Percentiles rank a stretch among this genome's conserved stretches.
Conservation (phyloP, 2,329 filamentous ascomycete genomes). For the Monilinia vaccinii-corymbosi region DNA sequence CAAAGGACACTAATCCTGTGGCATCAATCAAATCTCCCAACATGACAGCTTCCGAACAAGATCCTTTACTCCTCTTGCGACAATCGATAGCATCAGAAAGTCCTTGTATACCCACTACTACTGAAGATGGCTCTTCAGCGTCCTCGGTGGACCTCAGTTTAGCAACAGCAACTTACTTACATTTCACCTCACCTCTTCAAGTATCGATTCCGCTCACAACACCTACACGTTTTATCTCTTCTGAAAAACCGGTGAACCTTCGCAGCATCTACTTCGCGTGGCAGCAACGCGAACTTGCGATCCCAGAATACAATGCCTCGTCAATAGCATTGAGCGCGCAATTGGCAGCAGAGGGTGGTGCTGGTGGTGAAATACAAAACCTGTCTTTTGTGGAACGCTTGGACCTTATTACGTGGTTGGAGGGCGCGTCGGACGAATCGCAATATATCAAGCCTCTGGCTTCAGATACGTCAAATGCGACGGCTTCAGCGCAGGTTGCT, state of each 20-base stretch:
- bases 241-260: slow-evolving; percentile 65
- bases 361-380: slow-evolving; percentile 67
- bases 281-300: slow-evolving; percentile 82
- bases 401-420: slow-evolving; percentile 88
- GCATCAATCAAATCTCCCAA: slow-evolving; percentile 14
- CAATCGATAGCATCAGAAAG: slow-evolving; percentile 66
- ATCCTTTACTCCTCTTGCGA: slow-evolving; percentile 77
- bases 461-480: slow-evolving; percentile 42
- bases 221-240: slow-evolving; percentile 81
- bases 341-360: slow-evolving; percentile 44
- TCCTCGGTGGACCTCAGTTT: slow-evolving; percentile 52
- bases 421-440: slow-evolving; percentile 80
- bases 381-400: slow-evolving; percentile 85
- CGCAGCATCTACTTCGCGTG: slow-evolving; percentile 95
- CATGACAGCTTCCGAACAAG: slow-evolving; percentile 43
- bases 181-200: slow-evolving; percentile 55
- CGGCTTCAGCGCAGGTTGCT: slow-evolving; percentile 39
- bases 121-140: slow-evolving; percentile 51
- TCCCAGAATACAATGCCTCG: slow-evolving; percentile 83
- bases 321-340: slow-evolving; percentile 74
- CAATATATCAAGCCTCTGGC: slow-evolving; percentile 85
- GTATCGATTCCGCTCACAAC: slow-evolving; percentile 59
- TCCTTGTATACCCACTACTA: slow-evolving; percentile 65
- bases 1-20: not conserved
- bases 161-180: slow-evolving; percentile 68